Evolutionary conservation across 2,329 filamentous ascomycete species (phyloP).

Genomic region (Periconia macrospinosa): DNA sequence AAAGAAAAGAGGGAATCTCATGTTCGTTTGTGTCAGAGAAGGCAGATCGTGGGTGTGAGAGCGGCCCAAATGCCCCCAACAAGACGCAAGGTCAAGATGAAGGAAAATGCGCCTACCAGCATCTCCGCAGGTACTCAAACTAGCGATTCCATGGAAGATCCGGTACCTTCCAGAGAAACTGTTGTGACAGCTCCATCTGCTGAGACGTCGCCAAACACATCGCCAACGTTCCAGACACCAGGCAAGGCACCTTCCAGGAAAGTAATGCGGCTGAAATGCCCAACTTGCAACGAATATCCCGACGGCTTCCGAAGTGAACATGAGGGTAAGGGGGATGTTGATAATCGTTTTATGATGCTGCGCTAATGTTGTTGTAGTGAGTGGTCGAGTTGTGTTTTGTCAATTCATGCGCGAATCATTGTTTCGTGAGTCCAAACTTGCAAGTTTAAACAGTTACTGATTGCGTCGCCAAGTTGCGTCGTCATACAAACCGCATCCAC

Average conservation of each 20-base stretch:
- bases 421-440: background rate
- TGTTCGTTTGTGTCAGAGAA: constrained; percentile 16
- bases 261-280: constrained; percentile 54
- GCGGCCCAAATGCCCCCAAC: constrained; percentile 35
- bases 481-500: constrained; percentile 67
- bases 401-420: background rate
- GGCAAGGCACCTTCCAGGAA: constrained; percentile 35
- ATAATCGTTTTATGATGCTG: background rate
- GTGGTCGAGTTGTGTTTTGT: background rate
- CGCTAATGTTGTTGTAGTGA: background rate
- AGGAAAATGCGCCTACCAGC: constrained; percentile 27
- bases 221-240: constrained; percentile 32
- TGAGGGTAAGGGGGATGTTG: constrained; percentile 50
- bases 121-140: constrained; percentile 24
- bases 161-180: constrained; percentile 30
- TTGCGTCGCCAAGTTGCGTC: constrained; percentile 23
- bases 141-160: constrained; percentile 24
- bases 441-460: background rate
- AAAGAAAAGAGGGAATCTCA: constrained; percentile 23
- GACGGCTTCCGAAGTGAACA: constrained; percentile 85
- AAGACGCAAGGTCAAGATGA: constrained; percentile 39
- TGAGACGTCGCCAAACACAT: constrained; percentile 31
- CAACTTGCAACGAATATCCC: constrained; percentile 69
- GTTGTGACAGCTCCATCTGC: constrained; percentile 29
- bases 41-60: constrained; percentile 9